These are phyloP conservation scores for Chlorella sp. DNA, from an alignment of 139 green algal genomes.

Conservation along the genomic window DNA sequence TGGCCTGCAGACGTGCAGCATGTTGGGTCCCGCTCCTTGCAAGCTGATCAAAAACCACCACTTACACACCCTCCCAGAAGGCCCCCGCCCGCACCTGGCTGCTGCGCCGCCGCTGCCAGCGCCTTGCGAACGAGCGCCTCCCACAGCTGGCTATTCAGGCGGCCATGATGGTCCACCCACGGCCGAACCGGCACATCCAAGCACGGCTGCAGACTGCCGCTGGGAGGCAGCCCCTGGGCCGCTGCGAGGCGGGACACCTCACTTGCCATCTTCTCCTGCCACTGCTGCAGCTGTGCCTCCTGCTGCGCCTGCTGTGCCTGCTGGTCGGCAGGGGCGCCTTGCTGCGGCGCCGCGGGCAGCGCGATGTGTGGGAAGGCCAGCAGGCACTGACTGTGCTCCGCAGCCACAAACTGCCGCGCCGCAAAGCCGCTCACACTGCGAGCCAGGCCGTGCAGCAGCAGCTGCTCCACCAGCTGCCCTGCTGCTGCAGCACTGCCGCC, in stretches of 20 bases:
- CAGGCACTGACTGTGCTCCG: slow-evolving; percentile 14
- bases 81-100: slow-evolving; percentile 8
- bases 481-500: background rate
- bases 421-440: background rate
- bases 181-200: slow-evolving; percentile 38
- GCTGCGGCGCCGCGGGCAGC: background rate
- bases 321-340: background rate
- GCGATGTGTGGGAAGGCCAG: slow-evolving; percentile 27
- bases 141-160: slow-evolving; percentile 28
- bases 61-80: background rate
- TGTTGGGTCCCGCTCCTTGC: background rate
- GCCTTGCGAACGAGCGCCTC: slow-evolving; percentile 2
- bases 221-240: background rate
- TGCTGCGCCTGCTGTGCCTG: background rate
- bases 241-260: background rate
- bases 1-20: background rate
- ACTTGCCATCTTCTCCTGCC: background rate
- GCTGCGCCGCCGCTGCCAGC: background rate
- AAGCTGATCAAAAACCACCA: background rate
- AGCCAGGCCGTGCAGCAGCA: slow-evolving; percentile 27
- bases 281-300: slow-evolving; percentile 10
- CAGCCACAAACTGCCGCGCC: background rate
- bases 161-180: slow-evolving; percentile 37
- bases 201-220: slow-evolving; percentile 26
- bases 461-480: background rate